Conservation (phyloP, 179 eudicot species). For the Nepenthes alata region DNA sequence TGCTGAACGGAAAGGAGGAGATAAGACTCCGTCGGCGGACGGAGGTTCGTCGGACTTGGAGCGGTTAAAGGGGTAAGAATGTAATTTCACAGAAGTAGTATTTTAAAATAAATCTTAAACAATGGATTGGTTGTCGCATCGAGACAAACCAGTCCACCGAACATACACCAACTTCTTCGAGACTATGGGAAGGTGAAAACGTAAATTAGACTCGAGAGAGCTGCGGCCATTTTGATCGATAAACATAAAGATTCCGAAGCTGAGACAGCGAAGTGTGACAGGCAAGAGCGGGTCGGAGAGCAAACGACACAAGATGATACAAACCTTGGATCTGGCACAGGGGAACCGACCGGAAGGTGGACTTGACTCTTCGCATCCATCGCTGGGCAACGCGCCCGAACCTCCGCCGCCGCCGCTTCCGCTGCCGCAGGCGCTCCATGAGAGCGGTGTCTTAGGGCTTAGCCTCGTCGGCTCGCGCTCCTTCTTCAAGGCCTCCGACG, state of each 20-base stretch:
- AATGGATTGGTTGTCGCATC: too few relatives aligned
- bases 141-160: too few relatives aligned
- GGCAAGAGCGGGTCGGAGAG: background rate
- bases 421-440: slow-evolving; percentile 19
- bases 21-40: too few relatives aligned
- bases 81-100: too few relatives aligned
- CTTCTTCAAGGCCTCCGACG: slow-evolving; percentile 5
- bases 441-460: slow-evolving; percentile 51
- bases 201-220: too few relatives aligned
- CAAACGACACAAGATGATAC: slow-evolving; percentile 1
- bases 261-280: slow-evolving; percentile 2
- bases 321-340: slow-evolving; percentile 37
- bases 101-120: too few relatives aligned
- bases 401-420: slow-evolving; percentile 3
- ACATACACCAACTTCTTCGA: too few relatives aligned
- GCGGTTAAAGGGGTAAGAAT: too few relatives aligned
- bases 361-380: slow-evolving; percentile 26
- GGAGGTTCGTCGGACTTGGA: too few relatives aligned
- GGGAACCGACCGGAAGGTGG: slow-evolving; percentile 16
- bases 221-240: too few relatives aligned
- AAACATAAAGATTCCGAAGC: background rate
- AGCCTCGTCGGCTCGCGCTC: slow-evolving; percentile 15
- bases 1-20: too few relatives aligned
- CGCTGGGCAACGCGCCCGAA: slow-evolving; percentile 16
- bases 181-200: too few relatives aligned